Percentiles rank a stretch among this genome's conserved stretches.
phyloP scores from a whole-genome alignment of 495 filamentous ascomycete species.

The Parathielavia appendiculata region DNA sequence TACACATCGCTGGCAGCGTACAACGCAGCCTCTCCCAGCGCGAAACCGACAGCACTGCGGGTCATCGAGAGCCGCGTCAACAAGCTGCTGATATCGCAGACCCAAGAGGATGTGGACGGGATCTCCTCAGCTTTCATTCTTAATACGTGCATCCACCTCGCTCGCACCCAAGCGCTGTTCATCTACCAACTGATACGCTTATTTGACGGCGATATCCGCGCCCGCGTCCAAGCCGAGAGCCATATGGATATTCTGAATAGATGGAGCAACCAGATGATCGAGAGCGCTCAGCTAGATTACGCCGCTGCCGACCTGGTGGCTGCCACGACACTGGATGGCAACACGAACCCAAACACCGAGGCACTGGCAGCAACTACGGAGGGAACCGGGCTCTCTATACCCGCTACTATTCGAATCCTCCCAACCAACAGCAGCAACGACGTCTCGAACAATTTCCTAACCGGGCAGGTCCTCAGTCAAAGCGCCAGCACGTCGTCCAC shows the following conservation, averaged over 20 bases:
- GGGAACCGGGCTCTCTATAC: too few species aligned
- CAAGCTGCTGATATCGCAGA: conserved; percentile 16
- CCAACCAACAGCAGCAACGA: too few species aligned
- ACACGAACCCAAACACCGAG: neutral
- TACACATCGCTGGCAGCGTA: conserved; percentile 28
- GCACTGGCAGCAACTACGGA: too few species aligned
- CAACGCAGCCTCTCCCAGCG: conserved; percentile 14
- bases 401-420: too few species aligned
- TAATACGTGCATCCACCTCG: conserved; percentile 32
- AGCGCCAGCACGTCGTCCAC: neutral
- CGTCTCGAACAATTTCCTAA: too few species aligned
- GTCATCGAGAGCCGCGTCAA: conserved; percentile 26
- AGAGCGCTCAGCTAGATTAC: conserved; percentile 24
- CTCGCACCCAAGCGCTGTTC: conserved; percentile 44
- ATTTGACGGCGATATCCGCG: conserved; percentile 53
- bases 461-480: too few species aligned
- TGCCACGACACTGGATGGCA: neutral
- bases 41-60: conserved; percentile 21
- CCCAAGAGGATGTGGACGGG: neutral
- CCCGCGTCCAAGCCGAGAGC: conserved; percentile 42
- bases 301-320: conserved; percentile 13
- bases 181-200: conserved; percentile 53
- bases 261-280: conserved; percentile 39
- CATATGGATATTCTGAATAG: conserved; percentile 39
- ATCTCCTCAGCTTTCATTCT: conserved; percentile 1